Base-by-base conservation (phyloP, 2,329 filamentous ascomycete species). In the Diaporthe nobilis region DNA sequence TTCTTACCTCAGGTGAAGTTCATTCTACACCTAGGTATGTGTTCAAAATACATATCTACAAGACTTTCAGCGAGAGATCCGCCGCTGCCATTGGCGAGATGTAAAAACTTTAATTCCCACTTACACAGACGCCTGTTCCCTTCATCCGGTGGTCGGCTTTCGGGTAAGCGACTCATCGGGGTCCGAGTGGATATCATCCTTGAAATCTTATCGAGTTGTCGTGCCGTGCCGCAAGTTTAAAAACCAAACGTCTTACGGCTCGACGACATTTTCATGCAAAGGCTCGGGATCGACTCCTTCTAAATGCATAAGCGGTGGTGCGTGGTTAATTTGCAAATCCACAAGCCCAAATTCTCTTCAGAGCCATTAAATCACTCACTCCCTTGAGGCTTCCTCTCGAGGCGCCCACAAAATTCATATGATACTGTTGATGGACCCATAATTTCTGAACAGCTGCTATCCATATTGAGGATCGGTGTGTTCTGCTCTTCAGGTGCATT, bases 141-240 rank as follows among this genome's bases (percentile, higher is more conserved):
- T 70, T 42, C 47, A 70, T 3, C 65, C 65, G 65, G 47, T 25
- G 13, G 12, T n/a, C 49, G 65, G 65, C 65, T 51, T 25, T 42
- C 31, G 65, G 37, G 49, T 55, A 55, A 55, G 47, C 34, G 65
- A 55, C 3, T 5, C 13, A 13, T 25, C 49, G 49, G 42, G 10
- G 20, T 10, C 28, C 17, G 28, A 39, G 61, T 65, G 60, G 60
- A 13, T 65, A 47, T 39, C 31, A 2, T 12, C 4, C 5, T 34
- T 8, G n/a, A 60, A 60, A 60, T 60, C n/a, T 61, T 44, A 31
- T 37, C n/a, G 13, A 63, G n/a, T 12, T 63, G 37, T 28, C 51
- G 53, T 44, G 17, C n/a, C 44, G 17, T 22, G 15, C n/a, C 22
- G 28, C 61, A 8, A 51, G 28, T 31, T 65, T 31, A n/a, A 47